Base-by-base conservation (phyloP, 441 rosid species). In the Melastoma candidum region DNA sequence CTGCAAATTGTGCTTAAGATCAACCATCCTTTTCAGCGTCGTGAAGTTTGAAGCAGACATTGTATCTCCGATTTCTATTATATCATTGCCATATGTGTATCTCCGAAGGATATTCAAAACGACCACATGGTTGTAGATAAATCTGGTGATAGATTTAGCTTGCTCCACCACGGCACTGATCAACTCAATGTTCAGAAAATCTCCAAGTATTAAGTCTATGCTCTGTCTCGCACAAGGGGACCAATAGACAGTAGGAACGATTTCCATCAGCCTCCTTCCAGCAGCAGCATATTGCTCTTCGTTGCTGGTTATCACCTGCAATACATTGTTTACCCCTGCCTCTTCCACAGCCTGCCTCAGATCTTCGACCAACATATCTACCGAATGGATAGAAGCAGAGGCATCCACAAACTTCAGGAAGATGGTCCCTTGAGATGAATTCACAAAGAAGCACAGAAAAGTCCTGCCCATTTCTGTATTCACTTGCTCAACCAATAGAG, bases 361-460 rank as follows among this genome's bases (percentile, higher is more conserved):
- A 45, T 77, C 56, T 59, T 71, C 82, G 59, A 67, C 80, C 51
- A 93, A 62, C 45, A 56, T 68, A 61, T 86, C 95, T 7, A 73
- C 32, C 47, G 90, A 86, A 63, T 66, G 64, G 29, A 76, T 51
- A 48, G 75, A 48, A 47, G 71, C 66, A 1, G 88, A 74, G 1
- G 82, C 90, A 53, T 89, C 97, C n/a, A 82, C 71, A 2, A 90
- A 77, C 69, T 74, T 93, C 54, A 83, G 25, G 65, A 89, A 93
- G 56, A 77, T 72, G 4, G 78, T 84, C 64, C 88, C 95, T 26
- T 78, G 77, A n/a, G 93, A 74, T 47, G 85, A 76, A 69, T 76
- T 70, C 24, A 75, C 88, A 67, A 77, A 61, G 70, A 93, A 77
- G 43, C 74, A 80, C 24, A 89, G 80, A 44, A 79, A 56, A 41